Conservation (phyloP, 768 basidiomycete species). For the Phylloporus sp. region DNA sequence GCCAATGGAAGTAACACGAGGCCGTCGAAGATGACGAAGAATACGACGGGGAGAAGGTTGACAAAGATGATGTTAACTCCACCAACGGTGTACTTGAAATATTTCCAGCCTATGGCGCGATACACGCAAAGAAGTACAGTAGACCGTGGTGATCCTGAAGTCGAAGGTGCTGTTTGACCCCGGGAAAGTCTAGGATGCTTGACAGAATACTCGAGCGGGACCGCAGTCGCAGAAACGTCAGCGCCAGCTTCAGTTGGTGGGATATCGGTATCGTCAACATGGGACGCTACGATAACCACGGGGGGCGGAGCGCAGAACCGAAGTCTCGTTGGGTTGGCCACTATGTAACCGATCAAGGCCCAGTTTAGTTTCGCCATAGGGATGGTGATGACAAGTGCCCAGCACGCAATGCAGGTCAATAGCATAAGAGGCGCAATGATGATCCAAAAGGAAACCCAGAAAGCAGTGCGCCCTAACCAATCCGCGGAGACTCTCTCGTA, state of each 20-base stretch:
- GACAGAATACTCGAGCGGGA: slow-evolving; percentile 52
- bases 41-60: slow-evolving; percentile 89
- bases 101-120: slow-evolving; percentile 82
- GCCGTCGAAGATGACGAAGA: slow-evolving; percentile 94
- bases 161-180: slow-evolving; percentile 82
- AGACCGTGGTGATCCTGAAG: slow-evolving; percentile 67
- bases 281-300: slow-evolving; percentile 47
- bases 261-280: slow-evolving; percentile 20
- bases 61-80: slow-evolving; percentile 98
- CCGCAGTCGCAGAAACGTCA: slow-evolving; percentile 11
- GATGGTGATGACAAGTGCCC: slow-evolving; percentile 92
- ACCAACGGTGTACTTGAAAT: slow-evolving; percentile 98
- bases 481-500: slow-evolving; percentile 34
- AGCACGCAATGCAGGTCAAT: slow-evolving; percentile 84
- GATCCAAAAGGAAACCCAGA: slow-evolving; percentile 73
- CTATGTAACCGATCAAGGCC: slow-evolving; percentile 85
- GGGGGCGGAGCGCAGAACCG: slow-evolving; percentile 91
- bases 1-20: slow-evolving; percentile 72
- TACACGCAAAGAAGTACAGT: slow-evolving; percentile 95
- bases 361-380: slow-evolving; percentile 98
- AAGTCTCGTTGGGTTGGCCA: slow-evolving; percentile 73
- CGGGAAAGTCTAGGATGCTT: slow-evolving; percentile 73
- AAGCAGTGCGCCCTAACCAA: slow-evolving; percentile 68
- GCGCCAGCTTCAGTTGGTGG: slow-evolving; percentile 1
- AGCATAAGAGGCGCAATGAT: slow-evolving; percentile 90